Evolutionary conservation across 345 rosid species (phyloP), one percentile per base, ranked within the genome.

Genomic region (Corchorus olitorius): DNA sequence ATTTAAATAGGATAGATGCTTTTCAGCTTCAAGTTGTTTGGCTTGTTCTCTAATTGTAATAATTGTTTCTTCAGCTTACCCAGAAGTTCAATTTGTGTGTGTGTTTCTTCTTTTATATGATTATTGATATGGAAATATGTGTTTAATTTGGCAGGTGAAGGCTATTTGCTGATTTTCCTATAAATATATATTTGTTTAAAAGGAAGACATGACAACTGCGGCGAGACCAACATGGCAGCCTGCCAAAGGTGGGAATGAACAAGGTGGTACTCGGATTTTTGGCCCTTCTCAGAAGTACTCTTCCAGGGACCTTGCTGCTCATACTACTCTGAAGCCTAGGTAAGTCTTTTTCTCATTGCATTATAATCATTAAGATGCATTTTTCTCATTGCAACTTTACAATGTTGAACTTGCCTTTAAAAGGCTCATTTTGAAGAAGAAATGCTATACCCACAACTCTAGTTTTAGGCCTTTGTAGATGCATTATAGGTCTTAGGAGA

Each of bases 191-290:
- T 27, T 27, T 27, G 27, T 54, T 22, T 59, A 35, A 19, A 60
- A 27, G 27, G 75, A 48, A 73, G 78, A n/a, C 37, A 95, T 92
- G 99, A 96, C 99, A 74, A 93, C 98, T 20, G 99, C 98, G 13
- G 98, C 99, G 63, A 79, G 98, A 70, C 99, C 99, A 4, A 96
- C 99, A 2, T 96, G 99, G 99, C 97, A 97, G 22, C 99, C 99
- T 49, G 99, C 98, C 0, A 96, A 96, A 87, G 99, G 99, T 77
- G 97, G 99, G 7, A 91, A 93, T 72, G 99, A 96, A 86, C 98
- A 93, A 66, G 99, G 99, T 4, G 99, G 98, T 45, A 90, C 99
- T 70, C 88, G 99, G 55, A 92, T 96, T 54, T 96, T 96, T 9
- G 99, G 99, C n/a, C 95, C 98, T 0, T 96, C 97, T 5, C 98